Evolutionary conservation across 1,139 yeast genomes (phyloP), one percentile per base, ranked within the genome.

Genomic region (Saccharomyces pastorianus): DNA sequence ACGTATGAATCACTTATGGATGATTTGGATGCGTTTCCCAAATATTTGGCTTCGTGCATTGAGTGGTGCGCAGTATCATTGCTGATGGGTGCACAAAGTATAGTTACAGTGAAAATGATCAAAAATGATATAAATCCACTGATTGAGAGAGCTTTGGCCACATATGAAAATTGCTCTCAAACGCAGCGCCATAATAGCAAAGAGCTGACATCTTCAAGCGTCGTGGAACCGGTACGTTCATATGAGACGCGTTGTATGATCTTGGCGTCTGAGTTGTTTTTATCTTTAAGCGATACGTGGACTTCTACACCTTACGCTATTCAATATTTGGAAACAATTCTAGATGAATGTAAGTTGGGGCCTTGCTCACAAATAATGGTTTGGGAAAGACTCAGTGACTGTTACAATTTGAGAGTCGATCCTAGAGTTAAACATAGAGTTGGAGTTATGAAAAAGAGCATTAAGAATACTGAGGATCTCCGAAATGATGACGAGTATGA

Each of bases 41-140:
- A 64, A 49, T 85, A 88, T 63, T 78, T 87, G 54, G 96, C 97
- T 0, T 84, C 95, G 0, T 77, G 88, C 9, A 93, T 91, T 58
- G 98, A 93, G 70, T 86, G 88, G 86, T 84, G 89, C 60, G 85
- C 90, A 0, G 76, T 85, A 1, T 84, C 96, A 1, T 73, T 85
- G 48, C 71, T 91, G 7, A 76, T 93, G 72, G 82, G 83, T 1
- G 87, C 89, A 0, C 83, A 79, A 62, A 81, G 83, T 13, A 78
- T 84, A 55, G 80, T 86, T 13, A 73, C 85, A 9, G 73, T 83
- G 6, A 82, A 80, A 56, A 78, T 82, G 60, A 76, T 82, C 57
- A 85, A 82, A 64, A 81, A 81, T 58, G 82, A 82, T 42, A 77
- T 82, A 26, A 84, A 81, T 71, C 85, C 63, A 67, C 71, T 73